Conservation (phyloP, 768 basidiomycete genomes). For the Suillus placidus region DNA sequence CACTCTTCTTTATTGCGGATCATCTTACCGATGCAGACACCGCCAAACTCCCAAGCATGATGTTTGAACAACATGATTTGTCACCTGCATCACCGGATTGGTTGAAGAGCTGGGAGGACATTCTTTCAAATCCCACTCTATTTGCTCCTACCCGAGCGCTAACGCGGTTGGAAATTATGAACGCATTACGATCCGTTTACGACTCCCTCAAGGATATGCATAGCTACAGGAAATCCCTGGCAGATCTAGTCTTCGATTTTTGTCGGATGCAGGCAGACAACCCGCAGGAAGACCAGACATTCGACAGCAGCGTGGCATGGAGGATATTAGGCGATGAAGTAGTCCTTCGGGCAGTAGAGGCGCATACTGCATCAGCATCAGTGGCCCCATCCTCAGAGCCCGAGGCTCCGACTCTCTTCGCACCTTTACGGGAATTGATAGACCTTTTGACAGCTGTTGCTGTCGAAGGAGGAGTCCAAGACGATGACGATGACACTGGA, state of each 20-base stretch:
- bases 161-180: slow-evolving; percentile 60
- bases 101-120: slow-evolving; percentile 65
- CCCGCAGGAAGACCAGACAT: slow-evolving; percentile 24
- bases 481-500: slow-evolving; percentile 47
- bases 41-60: slow-evolving; percentile 57
- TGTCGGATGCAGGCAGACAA: slow-evolving; percentile 40
- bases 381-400: slow-evolving; percentile 11
- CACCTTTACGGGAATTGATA: slow-evolving; percentile 32
- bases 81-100: slow-evolving; percentile 74
- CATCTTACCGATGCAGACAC: slow-evolving; percentile 73
- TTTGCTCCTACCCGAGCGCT: slow-evolving; percentile 46
- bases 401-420: slow-evolving; percentile 22
- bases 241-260: slow-evolving; percentile 58
- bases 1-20: slow-evolving; percentile 66
- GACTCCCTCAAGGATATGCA: slow-evolving; percentile 71
- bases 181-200: slow-evolving; percentile 59
- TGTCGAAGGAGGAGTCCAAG: slow-evolving; percentile 32
- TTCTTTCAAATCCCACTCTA: slow-evolving; percentile 54
- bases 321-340: slow-evolving; percentile 70
- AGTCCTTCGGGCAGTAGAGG: slow-evolving; percentile 55
- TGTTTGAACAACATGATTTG: slow-evolving; percentile 69
- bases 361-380: slow-evolving; percentile 17
- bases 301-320: slow-evolving; percentile 45
- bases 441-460: slow-evolving; percentile 47
- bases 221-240: slow-evolving; percentile 56